Base-by-base conservation (phyloP, 805 yeast genomes). In the Yamadazyma nakazawae region DNA sequence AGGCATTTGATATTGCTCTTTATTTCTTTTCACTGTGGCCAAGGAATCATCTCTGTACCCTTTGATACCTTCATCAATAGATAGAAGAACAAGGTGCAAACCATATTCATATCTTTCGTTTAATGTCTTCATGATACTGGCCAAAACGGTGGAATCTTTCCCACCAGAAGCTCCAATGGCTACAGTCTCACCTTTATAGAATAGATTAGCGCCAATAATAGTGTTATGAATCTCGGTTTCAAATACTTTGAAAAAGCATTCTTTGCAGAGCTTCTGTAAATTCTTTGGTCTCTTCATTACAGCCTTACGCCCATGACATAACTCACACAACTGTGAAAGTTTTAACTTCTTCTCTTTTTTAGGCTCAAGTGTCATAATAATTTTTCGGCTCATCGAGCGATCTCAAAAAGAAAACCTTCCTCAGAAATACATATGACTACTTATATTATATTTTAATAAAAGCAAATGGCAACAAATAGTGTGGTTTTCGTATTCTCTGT, bases 131-230 rank as follows among this genome's bases (percentile, higher is more conserved):
- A 94, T 66, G 2, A 94, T 80, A 39, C 91, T 81, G 0, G 98
- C 99, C 26, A 94, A 68, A 1, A 94, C 99, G 0, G 99, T 94
- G 4, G 97, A 88, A 63, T 94, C 99, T 59, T 94, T 94, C 44
- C 99, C 99, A 21, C 99, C 99, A 1, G 97, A 88, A 0, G 99
- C 99, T 14, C 99, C 99, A 19, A 94, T 91, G 14, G 98, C 99
- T 2, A 94, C 91, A 24, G 70, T 77, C 60, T 94, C 99, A 13
- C 98, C 98, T 0, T 69, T 74, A 19, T 80, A 63, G 58, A 94
- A 94, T 40, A 94, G 75, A 1, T 80, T 72, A 45, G 85, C 84
- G 31, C 78, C 71, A 12, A 75, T 70, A 39, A 94, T 92, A 2
- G 99, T 92, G 56, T 89, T 79, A 70, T 94, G 99, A 52, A 94